Evolutionary conservation across 2,329 filamentous ascomycete genomes (phyloP).

Genomic region (Arthrobotrys entomopaga): DNA sequence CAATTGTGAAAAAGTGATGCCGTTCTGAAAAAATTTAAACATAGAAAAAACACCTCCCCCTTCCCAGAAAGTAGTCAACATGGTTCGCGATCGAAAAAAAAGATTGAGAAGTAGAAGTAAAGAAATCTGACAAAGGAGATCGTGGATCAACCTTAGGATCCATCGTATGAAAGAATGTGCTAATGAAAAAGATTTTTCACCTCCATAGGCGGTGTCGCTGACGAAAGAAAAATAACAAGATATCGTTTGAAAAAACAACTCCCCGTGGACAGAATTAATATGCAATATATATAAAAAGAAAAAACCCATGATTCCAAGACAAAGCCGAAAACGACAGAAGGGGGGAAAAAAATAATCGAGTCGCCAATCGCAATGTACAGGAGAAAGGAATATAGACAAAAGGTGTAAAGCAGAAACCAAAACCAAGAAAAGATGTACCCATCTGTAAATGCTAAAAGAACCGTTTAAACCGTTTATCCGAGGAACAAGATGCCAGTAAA

Average conservation of each 20-base stretch:
- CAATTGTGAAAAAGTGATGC: constrained; percentile 10
- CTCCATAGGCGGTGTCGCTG: neutral
- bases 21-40: neutral
- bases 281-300: constrained; percentile 26
- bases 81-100: too few relatives aligned
- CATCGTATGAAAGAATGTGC: constrained; percentile 15
- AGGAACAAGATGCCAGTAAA: constrained; percentile 13
- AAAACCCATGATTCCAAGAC: neutral
- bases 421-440: constrained; percentile 20
- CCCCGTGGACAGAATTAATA: constrained; percentile 7
- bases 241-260: neutral
- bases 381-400: constrained; percentile 22
- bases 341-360: constrained; percentile 13
- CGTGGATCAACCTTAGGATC: neutral
- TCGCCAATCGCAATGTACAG: constrained; percentile 52
- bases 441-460: constrained; percentile 38
- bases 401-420: constrained; percentile 9
- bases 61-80: neutral
- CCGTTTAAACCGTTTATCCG: constrained; percentile 29
- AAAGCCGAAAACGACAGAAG: constrained; percentile 16
- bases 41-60: neutral
- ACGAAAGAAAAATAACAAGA: too few relatives aligned
- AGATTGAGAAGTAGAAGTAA: neutral
- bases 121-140: constrained; percentile 11
- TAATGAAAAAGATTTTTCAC: neutral